Percentiles rank a stretch among this genome's conserved stretches.
These are phyloP conservation scores for Lanmaoa rubissima DNA, from an alignment of 768 basidiomycete species.

Conservation along the genomic window DNA sequence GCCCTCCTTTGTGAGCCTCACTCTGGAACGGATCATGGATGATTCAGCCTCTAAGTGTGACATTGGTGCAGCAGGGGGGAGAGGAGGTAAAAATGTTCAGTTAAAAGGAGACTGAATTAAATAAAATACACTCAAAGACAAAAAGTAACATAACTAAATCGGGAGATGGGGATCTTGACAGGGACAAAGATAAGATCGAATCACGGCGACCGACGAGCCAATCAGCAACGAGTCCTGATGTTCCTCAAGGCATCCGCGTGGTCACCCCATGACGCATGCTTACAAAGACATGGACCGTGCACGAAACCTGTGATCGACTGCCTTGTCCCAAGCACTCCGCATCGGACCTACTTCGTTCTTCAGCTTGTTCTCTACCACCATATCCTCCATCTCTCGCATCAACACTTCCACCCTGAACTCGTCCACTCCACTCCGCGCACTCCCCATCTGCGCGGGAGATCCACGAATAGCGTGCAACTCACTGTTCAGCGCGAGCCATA, in stretches of 20 bases:
- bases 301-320: constrained; percentile 27
- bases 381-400: constrained; percentile 57
- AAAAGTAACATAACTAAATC: constrained; percentile 12
- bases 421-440: constrained; percentile 18
- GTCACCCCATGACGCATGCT: not conserved
- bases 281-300: constrained; percentile 31
- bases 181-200: constrained; percentile 17
- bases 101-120: too few species aligned
- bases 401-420: constrained; percentile 42
- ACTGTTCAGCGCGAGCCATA: constrained; percentile 51
- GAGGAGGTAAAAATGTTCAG: too few species aligned
- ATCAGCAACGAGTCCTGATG: not conserved
- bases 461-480: constrained; percentile 50
- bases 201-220: constrained; percentile 4
- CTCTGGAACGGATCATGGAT: not conserved
- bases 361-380: constrained; percentile 63
- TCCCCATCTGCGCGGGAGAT: constrained; percentile 1
- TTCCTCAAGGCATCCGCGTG: constrained; percentile 17
- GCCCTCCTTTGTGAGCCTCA: constrained; percentile 10
- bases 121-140: too few species aligned
- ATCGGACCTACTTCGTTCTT: constrained; percentile 57
- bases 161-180: constrained; percentile 7
- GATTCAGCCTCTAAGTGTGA: not conserved
- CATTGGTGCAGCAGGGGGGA: not conserved
- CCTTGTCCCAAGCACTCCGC: constrained; percentile 49